Percentiles rank a stretch among this genome's conserved stretches.
phyloP scores from a whole-genome alignment of 805 yeast species.

The Candida sanyiensis region DNA sequence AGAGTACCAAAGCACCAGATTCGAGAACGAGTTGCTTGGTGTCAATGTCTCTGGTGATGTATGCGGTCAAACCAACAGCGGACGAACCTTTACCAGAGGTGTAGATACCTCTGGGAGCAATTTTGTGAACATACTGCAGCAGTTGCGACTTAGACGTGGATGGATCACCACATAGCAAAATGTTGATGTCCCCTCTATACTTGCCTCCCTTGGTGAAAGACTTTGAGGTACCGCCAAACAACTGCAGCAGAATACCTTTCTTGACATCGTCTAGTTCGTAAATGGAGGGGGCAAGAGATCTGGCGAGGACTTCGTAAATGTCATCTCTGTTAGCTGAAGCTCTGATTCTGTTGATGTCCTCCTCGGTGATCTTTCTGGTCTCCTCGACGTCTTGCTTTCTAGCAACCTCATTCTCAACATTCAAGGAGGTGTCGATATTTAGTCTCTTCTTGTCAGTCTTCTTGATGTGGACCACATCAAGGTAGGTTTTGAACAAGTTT shows the following conservation, averaged over 20 bases:
- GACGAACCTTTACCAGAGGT: constrained; percentile 99
- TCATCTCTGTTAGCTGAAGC: constrained; percentile 65
- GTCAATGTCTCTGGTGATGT: constrained; percentile 89
- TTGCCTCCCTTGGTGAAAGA: constrained; percentile 84
- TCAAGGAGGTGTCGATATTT: constrained; percentile 73
- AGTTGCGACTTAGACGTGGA: constrained; percentile 95
- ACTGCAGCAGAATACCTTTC: constrained; percentile 86
- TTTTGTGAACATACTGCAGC: constrained; percentile 90
- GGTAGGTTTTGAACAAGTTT: constrained; percentile 81
- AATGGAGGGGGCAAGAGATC: constrained; percentile 95
- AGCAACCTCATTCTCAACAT: constrained; percentile 37
- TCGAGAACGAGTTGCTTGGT: constrained; percentile 91
- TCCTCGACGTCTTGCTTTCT: constrained; percentile 75
- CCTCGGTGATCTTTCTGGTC: constrained; percentile 57
- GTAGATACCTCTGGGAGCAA: constrained; percentile 96
- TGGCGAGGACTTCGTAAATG: constrained; percentile 75
- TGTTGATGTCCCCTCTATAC: constrained; percentile 92
- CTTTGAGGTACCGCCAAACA: constrained; percentile 95
- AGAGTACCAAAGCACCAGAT: constrained; percentile 90
- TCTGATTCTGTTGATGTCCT: constrained; percentile 60
- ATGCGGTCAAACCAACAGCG: constrained; percentile 98
- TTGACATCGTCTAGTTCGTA: constrained; percentile 96
- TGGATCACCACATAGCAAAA: constrained; percentile 94
- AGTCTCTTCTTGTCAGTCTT: constrained; percentile 78
- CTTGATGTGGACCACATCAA: constrained; percentile 90